Base-by-base conservation (phyloP, 805 yeast species). In the Pichia manshurica region DNA sequence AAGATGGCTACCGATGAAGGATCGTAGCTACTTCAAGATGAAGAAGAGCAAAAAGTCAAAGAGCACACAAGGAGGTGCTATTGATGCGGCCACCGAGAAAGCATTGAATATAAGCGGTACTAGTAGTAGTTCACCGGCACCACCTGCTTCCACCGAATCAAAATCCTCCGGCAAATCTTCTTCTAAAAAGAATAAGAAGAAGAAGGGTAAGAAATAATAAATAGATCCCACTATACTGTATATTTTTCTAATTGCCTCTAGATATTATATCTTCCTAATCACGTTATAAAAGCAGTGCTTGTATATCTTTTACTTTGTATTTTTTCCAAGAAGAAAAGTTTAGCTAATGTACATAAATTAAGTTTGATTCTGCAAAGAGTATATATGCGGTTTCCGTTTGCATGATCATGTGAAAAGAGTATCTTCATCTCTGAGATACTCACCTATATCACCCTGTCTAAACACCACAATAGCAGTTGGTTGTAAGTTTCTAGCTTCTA, bases 371-470 rank as follows among this genome's bases (percentile, higher is more conserved):
- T 10, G 29, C 29, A 25, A 10, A 25, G 10, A 25, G 10, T 8
- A 25, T 10, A 25, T 7, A 25, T 25, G 29, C 7, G 29, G 10
- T 8, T 8, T 25, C 29, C 10, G 29, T 25, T 8, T 8, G 10
- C 10, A 25, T 25, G 29, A 25, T 25, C 72, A 89, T 22, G 96
- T 87, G 63, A 91, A 91, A 56, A 91, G 70, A 36, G 96, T 88
- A 67, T 93, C 98, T 73, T 93, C 99, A 61, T 93, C 98, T 77
- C 99, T 89, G 62, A 93, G 75, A 62, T 88, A 93, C 68, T 93
- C 99, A 54, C 99, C 99, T 56, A 93, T 87, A 72, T 93, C 99
- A 56, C 95, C 87, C 66, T 93, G 99, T 76, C 99, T 82, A 66
- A 87, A 91, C 4, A 96, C 96, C 15, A 91, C 96, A 44, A 93